Evolutionary conservation across 768 basidiomycete species (phyloP).

Genomic region (Cyclocybe cylindracea): DNA sequence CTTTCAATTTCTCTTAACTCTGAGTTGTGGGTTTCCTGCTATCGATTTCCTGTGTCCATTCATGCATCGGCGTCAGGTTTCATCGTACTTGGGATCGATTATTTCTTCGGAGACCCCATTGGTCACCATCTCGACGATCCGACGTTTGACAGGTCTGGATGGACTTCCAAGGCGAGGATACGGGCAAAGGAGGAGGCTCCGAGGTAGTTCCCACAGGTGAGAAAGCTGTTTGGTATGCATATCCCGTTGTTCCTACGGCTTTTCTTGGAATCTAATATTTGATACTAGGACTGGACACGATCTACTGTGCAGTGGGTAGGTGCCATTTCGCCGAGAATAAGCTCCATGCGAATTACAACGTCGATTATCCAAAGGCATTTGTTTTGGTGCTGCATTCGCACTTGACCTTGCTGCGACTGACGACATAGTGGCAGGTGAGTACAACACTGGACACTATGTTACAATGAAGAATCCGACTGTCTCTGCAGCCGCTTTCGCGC

Average conservation of each 20-base stretch:
- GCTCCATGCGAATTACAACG: neutral
- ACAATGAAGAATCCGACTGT: neutral
- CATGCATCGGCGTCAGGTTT: constrained; percentile 39
- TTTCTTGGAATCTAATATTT: neutral
- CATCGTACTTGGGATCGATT: constrained; percentile 57
- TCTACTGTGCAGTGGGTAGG: constrained; percentile 46
- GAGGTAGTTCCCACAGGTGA: constrained; percentile 50
- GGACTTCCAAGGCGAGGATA: constrained; percentile 35
- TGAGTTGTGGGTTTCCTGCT: too few species aligned
- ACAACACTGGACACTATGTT: neutral
- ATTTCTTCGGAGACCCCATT: constrained; percentile 59
- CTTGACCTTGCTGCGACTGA: constrained; percentile 45
- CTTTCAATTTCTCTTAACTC: too few species aligned
- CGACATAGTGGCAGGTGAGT: constrained; percentile 44
- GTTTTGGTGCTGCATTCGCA: constrained; percentile 54
- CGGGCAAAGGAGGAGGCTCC: constrained; percentile 41
- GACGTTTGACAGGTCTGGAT: constrained; percentile 35
- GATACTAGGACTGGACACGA: constrained; percentile 16
- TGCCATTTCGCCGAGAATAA: neutral
- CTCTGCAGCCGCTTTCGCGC: constrained; percentile 49
- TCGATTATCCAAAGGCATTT: constrained; percentile 41
- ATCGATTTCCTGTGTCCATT: too few species aligned
- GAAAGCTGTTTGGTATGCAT: constrained; percentile 42
- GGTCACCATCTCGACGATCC: constrained; percentile 37
- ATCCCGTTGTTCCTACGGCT: neutral